Evolutionary conservation across 768 basidiomycete genomes (phyloP), one percentile per base, ranked within the genome.

Genomic region (Sarcomyxa edulis): DNA sequence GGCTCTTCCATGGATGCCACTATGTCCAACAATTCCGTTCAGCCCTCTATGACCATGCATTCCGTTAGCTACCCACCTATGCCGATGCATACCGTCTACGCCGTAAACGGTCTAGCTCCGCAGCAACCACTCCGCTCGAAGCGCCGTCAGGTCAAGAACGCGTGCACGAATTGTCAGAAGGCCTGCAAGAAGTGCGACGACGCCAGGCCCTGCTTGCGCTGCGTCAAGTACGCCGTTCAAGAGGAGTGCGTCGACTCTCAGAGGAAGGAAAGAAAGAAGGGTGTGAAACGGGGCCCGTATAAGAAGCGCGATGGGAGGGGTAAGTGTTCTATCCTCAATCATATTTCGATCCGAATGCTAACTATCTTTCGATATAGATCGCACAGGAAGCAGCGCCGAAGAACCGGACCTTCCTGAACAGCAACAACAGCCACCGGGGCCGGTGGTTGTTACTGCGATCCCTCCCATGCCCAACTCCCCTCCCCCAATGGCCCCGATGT

Each of bases 281-380:
- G 86, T 48, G 72, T 87, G 49, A 90, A 88, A 69, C 67, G 86
- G 54, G 86, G 86, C 31, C 87, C 87, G 61, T 90, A 90, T 83
- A 89, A 89, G 87, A 90, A 89, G 79, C 85, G 84, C 79, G 85
- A 87, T 84, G 80, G 77, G 75, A 86, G 83, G 75, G 76, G 85
- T 87, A 56, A 62, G 80, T 61, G 46, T 56, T 47, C 36, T 49
- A 51, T 60, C 65, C 58, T 18, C 64, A 59, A 40, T 68, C 39
- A 34, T 35, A 43, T 46, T 48, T 38, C 49, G 38, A 47, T 48
- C 44, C 41, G 47, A 52, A 44, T 47, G 51, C 42, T 54, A 48
- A 49, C 49, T 32, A 9, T 37, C 14, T 23, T 41, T 23, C 51
- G 40, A 50, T 67, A 64, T 62, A 73, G 73, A 62, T 75, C 76